Conservation (phyloP, 2,329 filamentous ascomycete genomes). For the Aureobasidium vineae region DNA sequence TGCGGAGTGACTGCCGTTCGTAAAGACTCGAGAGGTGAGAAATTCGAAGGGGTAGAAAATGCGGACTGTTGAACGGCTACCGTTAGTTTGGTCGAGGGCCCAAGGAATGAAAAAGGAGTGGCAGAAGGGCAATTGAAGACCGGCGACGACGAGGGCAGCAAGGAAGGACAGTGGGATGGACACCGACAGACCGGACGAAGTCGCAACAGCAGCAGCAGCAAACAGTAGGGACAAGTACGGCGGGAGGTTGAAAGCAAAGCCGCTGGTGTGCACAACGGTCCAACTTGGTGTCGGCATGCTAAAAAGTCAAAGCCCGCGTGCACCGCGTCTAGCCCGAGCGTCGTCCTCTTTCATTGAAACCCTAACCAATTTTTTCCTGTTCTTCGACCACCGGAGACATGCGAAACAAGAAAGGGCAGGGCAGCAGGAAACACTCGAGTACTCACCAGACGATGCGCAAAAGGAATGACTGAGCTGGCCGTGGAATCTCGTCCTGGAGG, state of each 20-base stretch:
- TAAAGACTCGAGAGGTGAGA: conserved; percentile 21
- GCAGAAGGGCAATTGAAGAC: conserved; percentile 21
- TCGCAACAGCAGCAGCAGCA: conserved; percentile 15
- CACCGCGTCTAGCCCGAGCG: conserved; percentile 25
- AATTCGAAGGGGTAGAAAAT: conserved; percentile 20
- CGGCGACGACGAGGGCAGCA: conserved; percentile 18
- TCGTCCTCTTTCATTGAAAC: conserved; percentile 19
- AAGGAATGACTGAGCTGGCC: conserved; percentile 18
- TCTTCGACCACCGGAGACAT: neutral
- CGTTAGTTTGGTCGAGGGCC: conserved; percentile 21
- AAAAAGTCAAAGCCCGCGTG: conserved; percentile 26
- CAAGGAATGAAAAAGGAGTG: conserved; percentile 22
- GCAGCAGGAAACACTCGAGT: neutral
- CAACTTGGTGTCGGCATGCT: conserved; percentile 22
- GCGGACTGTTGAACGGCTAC: conserved; percentile 25
- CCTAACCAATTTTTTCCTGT: conserved; percentile 23
- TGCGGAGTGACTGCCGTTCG: conserved; percentile 13
- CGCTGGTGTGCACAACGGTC: conserved; percentile 22
- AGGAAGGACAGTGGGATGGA: conserved; percentile 12
- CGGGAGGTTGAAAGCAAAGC: conserved; percentile 20
- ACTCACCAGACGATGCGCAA: conserved; percentile 21
- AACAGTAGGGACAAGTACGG: conserved; percentile 23
- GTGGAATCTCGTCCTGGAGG: conserved; percentile 16
- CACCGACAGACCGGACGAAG: conserved; percentile 15
- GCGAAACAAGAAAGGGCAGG: neutral